Conservation (phyloP, 2,329 filamentous ascomycete species). For the Cladosporium sp. region DNA sequence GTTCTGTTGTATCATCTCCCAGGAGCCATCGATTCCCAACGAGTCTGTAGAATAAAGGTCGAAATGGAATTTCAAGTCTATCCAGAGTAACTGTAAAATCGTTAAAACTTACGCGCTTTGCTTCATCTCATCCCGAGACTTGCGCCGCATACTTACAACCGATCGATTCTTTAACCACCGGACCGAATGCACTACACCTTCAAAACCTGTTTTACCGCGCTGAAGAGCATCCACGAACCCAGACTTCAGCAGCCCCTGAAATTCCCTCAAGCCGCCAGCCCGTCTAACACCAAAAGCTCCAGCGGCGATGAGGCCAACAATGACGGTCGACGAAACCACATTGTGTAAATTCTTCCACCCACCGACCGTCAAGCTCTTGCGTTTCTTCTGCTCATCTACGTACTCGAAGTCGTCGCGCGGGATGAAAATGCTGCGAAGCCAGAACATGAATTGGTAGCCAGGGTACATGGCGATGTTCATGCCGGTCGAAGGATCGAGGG, state of each 20-base stretch:
- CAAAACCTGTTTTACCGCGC: too few relatives aligned
- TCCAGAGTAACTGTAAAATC: too few relatives aligned
- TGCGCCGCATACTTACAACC: too few relatives aligned
- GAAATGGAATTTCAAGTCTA: too few relatives aligned
- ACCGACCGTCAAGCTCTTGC: conserved; percentile 19
- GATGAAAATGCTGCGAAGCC: conserved; percentile 45
- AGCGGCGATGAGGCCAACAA: conserved; percentile 7
- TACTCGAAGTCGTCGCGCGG: conserved; percentile 23
- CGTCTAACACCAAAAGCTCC: conserved; percentile 15
- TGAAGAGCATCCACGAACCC: too few relatives aligned
- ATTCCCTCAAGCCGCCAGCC: conserved; percentile 10
- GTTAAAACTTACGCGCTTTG: too few relatives aligned
- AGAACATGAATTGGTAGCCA: conserved; percentile 48
- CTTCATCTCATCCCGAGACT: too few relatives aligned
- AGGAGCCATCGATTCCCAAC: too few relatives aligned
- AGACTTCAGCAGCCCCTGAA: background rate
- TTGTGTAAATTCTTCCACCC: conserved; percentile 19
- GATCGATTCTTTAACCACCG: too few relatives aligned
- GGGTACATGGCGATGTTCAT: conserved; percentile 52
- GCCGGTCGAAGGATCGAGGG: conserved; percentile 42
- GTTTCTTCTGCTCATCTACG: conserved; percentile 11
- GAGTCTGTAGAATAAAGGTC: too few relatives aligned
- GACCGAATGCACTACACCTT: too few relatives aligned
- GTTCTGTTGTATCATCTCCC: too few relatives aligned
- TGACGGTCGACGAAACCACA: conserved; percentile 4